phyloP scores from a whole-genome alignment of 805 yeast species.

The Martiniozyma abietophila region DNA sequence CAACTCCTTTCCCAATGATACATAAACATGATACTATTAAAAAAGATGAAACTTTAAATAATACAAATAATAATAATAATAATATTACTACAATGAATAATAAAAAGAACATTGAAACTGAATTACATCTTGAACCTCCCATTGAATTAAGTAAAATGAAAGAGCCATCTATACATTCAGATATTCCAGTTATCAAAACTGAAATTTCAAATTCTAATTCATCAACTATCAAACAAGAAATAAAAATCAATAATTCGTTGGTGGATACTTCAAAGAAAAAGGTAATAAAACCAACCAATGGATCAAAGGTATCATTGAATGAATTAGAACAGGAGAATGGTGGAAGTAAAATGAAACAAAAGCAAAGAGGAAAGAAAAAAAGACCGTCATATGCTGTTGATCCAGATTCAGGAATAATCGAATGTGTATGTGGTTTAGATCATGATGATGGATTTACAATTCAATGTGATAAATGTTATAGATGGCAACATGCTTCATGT shows the following conservation, averaged over 20 bases:
- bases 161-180: not conserved
- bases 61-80: too few relatives aligned
- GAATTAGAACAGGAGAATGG: not conserved
- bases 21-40: conserved; percentile 1
- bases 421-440: conserved; percentile 79
- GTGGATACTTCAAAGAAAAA: not conserved
- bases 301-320: not conserved
- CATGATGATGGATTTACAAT: conserved; percentile 92
- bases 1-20: conserved; percentile 52
- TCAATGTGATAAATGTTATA: conserved; percentile 85
- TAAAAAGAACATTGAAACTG: not conserved
- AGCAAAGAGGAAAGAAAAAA: conserved; percentile 1
- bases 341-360: not conserved
- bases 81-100: too few relatives aligned
- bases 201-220: too few relatives aligned
- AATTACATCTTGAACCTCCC: conserved; percentile 1
- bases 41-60: conserved; percentile 1
- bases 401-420: conserved; percentile 77
- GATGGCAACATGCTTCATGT: conserved; percentile 96
- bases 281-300: not conserved
- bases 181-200: not conserved
- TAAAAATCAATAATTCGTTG: too few relatives aligned
- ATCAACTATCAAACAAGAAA: too few relatives aligned
- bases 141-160: too few relatives aligned
- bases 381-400: conserved; percentile 46